Conservation (phyloP, 1,284 basidiomycete genomes). For the Microbotryum intermedium region DNA sequence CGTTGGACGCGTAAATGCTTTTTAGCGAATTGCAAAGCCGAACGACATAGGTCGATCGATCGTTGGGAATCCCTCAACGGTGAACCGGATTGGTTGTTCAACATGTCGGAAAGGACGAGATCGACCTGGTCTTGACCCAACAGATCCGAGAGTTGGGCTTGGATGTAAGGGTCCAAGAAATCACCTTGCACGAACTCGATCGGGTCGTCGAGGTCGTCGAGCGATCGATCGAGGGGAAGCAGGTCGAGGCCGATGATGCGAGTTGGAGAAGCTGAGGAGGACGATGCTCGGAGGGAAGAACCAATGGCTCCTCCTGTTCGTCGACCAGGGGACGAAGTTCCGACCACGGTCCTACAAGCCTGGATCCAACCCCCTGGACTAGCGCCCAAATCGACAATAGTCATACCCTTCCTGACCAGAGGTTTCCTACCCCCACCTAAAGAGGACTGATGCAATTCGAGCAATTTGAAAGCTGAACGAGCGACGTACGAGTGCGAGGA, state of each 20-base stretch:
- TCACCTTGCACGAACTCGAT: slow-evolving; percentile 23
- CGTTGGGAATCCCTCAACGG: slow-evolving; percentile 37
- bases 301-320: neutral
- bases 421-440: neutral
- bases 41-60: slow-evolving; percentile 38
- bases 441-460: slow-evolving; percentile 18
- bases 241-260: slow-evolving; percentile 25
- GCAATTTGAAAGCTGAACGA: slow-evolving; percentile 26
- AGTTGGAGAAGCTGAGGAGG: neutral
- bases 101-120: slow-evolving; percentile 43
- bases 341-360: neutral
- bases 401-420: slow-evolving; percentile 14
- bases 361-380: slow-evolving; percentile 29
- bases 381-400: slow-evolving; percentile 24
- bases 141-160: neutral
- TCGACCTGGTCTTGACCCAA: slow-evolving; percentile 33
- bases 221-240: slow-evolving; percentile 8
- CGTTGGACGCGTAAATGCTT: neutral
- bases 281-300: neutral
- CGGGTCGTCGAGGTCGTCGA: slow-evolving; percentile 3
- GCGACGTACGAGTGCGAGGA: slow-evolving; percentile 14
- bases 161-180: slow-evolving; percentile 16
- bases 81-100: slow-evolving; percentile 42
- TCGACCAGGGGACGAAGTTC: neutral
- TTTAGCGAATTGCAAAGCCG: slow-evolving; percentile 39